Evolutionary conservation across 2,329 filamentous ascomycete genomes (phyloP), one percentile per base, ranked within the genome.

Genomic region (Parascedosporium putredinis): DNA sequence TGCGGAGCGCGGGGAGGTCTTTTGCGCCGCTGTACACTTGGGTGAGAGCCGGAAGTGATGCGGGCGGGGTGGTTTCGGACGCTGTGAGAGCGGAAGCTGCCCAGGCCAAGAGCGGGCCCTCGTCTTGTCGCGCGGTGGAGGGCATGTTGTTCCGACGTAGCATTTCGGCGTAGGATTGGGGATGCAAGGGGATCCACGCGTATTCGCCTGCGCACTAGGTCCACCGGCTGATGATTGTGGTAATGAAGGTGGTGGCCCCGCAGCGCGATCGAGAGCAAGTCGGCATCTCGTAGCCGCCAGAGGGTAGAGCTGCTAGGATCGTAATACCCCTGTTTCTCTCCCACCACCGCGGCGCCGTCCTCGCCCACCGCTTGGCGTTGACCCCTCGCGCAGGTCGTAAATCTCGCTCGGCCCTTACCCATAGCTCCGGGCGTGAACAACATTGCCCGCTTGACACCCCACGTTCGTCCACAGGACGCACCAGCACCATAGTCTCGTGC

Each of bases 251-350:
- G n/a, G n/a, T n/a, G 36, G 14, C 60, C 59, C 5, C 58, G 55
- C 23, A 75, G 58, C 12, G 68, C 66, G 14, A 59, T 60, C 8
- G 65, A 66, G 48, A 75, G 57, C 20, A 76, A 53, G 55, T 76
- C 73, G 44, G 67, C 58, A 44, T 67, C 61, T n/a, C 58, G 62
- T 33, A 74, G 62, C 31, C 63, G 64, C 68, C 67, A 71, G 20
- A 62, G 54, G 50, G 57, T 59, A 2, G 8, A 40, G 55, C 54
- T 27, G 55, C 54, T 27, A 45, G 12, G 31, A 18, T 18, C 8
- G 5, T 18, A 18, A 4, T 18, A 2, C 18, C 36, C n/a, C n/a
- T n/a, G n/a, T n/a, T n/a, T n/a, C n/a, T n/a, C n/a, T n/a, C n/a
- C n/a, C n/a, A n/a, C n/a, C n/a, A n/a, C n/a, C n/a, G n/a, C n/a